phyloP scores from a whole-genome alignment of 169 alveolate genomes.

The Plasmodium coatneyi region DNA sequence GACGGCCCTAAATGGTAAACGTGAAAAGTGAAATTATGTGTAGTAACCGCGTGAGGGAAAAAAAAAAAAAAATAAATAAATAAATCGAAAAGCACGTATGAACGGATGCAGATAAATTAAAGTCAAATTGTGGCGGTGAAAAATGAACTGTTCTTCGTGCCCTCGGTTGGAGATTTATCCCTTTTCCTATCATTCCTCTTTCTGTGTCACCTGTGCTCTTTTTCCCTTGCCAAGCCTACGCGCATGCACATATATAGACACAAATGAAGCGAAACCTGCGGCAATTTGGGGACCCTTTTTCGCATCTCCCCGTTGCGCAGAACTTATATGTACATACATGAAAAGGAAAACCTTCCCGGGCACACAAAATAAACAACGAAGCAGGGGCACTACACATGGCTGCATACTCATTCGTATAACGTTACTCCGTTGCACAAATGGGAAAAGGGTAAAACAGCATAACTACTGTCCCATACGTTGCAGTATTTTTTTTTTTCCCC shows the following conservation, averaged over 20 bases:
- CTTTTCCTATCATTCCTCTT: background rate
- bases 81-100: background rate
- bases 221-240: background rate
- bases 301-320: background rate
- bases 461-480: background rate
- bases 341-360: background rate
- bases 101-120: background rate
- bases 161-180: background rate
- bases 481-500: slow-evolving; percentile 2
- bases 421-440: background rate
- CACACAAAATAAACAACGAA: background rate
- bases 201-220: background rate
- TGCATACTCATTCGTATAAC: background rate
- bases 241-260: background rate
- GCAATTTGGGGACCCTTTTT: background rate
- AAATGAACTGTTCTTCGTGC: background rate
- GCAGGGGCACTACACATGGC: background rate
- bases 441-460: background rate
- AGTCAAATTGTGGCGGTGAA: background rate
- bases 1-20: slow-evolving; percentile 48
- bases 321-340: background rate
- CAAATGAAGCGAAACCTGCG: background rate
- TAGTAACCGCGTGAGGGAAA: background rate
- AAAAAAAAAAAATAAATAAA: slow-evolving; percentile 4
- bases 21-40: slow-evolving; percentile 54